Conservation (phyloP, 306 rosid species). For the Glycine soja region DNA sequence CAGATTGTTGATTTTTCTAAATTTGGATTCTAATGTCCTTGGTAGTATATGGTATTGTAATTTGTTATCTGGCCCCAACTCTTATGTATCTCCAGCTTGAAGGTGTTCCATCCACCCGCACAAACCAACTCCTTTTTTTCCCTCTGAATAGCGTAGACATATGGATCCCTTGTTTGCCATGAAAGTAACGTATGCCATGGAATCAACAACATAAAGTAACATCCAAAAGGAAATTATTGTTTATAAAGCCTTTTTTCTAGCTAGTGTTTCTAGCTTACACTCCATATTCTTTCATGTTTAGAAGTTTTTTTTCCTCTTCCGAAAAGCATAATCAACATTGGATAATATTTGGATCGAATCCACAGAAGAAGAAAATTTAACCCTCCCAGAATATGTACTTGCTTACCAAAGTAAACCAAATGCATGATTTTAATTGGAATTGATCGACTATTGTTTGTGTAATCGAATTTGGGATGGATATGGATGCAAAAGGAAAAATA, state of each 20-base stretch:
- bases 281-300: background rate
- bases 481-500: too few species aligned
- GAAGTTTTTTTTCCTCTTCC: background rate
- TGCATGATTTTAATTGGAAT: background rate
- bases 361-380: background rate
- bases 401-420: background rate
- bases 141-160: constrained; percentile 19
- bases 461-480: background rate
- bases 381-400: background rate
- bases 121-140: background rate
- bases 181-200: constrained; percentile 35
- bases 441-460: background rate
- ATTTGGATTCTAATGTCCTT: constrained; percentile 10
- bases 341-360: background rate
- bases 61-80: constrained; percentile 11
- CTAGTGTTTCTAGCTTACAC: constrained; percentile 12
- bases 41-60: background rate
- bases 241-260: background rate
- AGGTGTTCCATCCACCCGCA: constrained; percentile 25
- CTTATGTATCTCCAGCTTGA: constrained; percentile 7
- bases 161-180: constrained; percentile 17
- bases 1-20: background rate
- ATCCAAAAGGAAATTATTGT: constrained; percentile 19
- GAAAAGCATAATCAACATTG: background rate
- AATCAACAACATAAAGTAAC: constrained; percentile 15